Evolutionary conservation across 768 basidiomycete genomes (phyloP), one percentile per base, ranked within the genome.

Genomic region (Tricholoma matsutake): DNA sequence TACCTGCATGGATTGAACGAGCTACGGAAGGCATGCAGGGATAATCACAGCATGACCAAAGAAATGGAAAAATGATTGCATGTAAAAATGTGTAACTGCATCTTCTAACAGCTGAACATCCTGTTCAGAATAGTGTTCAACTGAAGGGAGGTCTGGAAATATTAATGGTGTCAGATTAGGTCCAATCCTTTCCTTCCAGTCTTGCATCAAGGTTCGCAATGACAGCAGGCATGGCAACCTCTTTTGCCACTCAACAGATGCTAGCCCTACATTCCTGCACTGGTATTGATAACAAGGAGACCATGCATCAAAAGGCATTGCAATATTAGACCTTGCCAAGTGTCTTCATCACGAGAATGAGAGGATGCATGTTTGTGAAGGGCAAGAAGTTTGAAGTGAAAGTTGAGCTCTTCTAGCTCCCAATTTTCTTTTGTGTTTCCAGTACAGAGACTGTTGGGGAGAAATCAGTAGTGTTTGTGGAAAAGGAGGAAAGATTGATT

Each of bases 71-170:
- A 52, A 52, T 52, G 49, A 25, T 18, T 52, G 49, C 6, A 20
- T 52, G 49, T 52, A 52, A 25, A 52, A 52, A 25, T 52, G 49
- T 25, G 49, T 25, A 31, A 52, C 29, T 11, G 29, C 49, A 52
- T 54, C 58, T 53, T 54, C 29, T 18, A 59, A 29, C 39, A 41
- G 52, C 59, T 56, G 35, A 16, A 18, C 54, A 20, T 51, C 29
- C n/a, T n/a, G n/a, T n/a, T n/a, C n/a, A n/a, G n/a, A n/a, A n/a
- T n/a, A n/a, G n/a, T n/a, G n/a, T n/a, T 31, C 18, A 10, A 52
- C 18, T 32, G 37, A 22, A 16, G 37, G 22, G 25, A 37, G 31
- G 32, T 56, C 31, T 8, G 54, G 28, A 2, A 20, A 18, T 29
- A 56, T 22, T 34, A 56, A 35, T 35, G 39, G 20, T 25, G 22